phyloP scores from a whole-genome alignment of 495 filamentous ascomycete species.

The Hypoxylon fuscum region DNA sequence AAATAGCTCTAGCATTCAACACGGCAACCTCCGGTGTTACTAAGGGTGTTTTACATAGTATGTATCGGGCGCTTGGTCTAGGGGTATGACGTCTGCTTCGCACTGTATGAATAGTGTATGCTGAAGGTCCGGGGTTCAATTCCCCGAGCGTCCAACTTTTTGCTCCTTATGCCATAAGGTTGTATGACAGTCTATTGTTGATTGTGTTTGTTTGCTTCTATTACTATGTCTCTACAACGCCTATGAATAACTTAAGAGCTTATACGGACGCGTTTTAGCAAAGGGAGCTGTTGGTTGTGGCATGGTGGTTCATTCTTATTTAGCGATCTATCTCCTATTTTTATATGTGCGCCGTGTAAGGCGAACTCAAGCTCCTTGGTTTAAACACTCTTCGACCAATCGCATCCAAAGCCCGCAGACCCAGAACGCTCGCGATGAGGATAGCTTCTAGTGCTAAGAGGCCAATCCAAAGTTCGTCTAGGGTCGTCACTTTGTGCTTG shows the following conservation, averaged over 20 bases:
- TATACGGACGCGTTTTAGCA: too few relatives aligned
- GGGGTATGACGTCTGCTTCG: slow-evolving; percentile 37
- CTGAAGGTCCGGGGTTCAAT: slow-evolving; percentile 37
- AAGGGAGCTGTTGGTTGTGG: too few relatives aligned
- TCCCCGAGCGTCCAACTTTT: slow-evolving; percentile 31
- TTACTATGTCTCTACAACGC: too few relatives aligned
- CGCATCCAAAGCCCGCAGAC: slow-evolving; percentile 39
- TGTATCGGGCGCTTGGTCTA: not conserved
- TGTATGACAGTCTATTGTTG: too few relatives aligned
- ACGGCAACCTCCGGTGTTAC: not conserved
- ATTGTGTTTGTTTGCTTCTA: too few relatives aligned
- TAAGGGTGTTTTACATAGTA: not conserved
- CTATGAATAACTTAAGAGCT: too few relatives aligned
- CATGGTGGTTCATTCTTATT: not conserved
- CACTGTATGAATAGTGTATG: slow-evolving; percentile 25
- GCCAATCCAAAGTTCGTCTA: slow-evolving; percentile 59
- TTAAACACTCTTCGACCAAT: slow-evolving; percentile 20
- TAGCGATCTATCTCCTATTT: not conserved
- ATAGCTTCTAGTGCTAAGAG: slow-evolving; percentile 53
- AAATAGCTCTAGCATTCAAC: too few relatives aligned
- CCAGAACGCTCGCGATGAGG: slow-evolving; percentile 49
- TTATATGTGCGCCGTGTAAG: not conserved
- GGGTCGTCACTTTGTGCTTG: slow-evolving; percentile 48
- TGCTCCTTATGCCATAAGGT: not conserved
- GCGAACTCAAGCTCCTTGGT: slow-evolving; percentile 8